Evolutionary conservation across 1,284 basidiomycete species (phyloP), one percentile per base, ranked within the genome.

Genomic region (Puccinia triticina): DNA sequence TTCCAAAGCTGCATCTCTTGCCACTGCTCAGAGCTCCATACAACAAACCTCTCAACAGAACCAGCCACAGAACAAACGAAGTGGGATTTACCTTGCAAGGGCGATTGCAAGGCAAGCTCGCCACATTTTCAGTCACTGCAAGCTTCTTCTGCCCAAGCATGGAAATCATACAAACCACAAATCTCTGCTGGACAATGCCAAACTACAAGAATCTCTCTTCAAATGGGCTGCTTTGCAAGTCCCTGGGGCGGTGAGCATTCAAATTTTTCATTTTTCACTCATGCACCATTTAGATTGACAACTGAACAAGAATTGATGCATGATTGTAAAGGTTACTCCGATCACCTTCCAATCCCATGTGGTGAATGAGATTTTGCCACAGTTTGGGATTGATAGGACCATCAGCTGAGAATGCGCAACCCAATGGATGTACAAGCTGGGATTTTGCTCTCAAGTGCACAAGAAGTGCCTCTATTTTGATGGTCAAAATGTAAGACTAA

Each of bases 381-480:
- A 57, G 8, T 67, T 79, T 46, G 32, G 23, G 8, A 46, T 71
- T 16, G 40, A 50, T 29, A 71, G 40, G 50, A 40, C 21, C 0
- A 79, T 79, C 46, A 69, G 64, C 26, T 66, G 48, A 8, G 32
- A 69, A 66, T 29, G 34, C 14, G 48, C 61, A 23, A 53, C 61
- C 14, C 46, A 46, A 64, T 78, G 77, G 77, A 78, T 78, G 77
- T 34, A 69, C 26, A 66, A 55, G 53, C 50, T 78, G 2, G 77
- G 77, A 40, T 55, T 78, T 40, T 21, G 61, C 5, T 34, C 66
- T 53, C 57, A 67, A 29, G 59, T 53, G 23, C 53, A 67, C 61
- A 67, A 55, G 37, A 78, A 78, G 37, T 55, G 46, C 37, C 77
- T 78, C 32, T 78, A 78, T 43, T 78, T 55, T 57, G 77, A 78